Base-by-base conservation (phyloP, 1,139 yeast species). In the Sugiyamaella castrensis region DNA sequence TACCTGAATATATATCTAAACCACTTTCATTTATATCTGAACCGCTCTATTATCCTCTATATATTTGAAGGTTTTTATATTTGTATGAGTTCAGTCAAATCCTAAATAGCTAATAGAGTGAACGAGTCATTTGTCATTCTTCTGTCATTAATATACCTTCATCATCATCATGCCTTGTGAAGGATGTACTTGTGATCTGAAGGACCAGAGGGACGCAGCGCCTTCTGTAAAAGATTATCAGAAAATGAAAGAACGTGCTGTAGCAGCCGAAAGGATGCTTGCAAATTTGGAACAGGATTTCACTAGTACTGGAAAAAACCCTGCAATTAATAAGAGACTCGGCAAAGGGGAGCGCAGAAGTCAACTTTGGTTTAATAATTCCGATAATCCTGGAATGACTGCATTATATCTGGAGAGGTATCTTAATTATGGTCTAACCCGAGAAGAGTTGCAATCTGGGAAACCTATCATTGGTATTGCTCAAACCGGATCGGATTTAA, bases 401-500 rank as follows among this genome's bases (percentile, higher is more conserved):
- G 64, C 63, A 2, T 39, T 60, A 11, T 60, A 60, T 44, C 37
- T 60, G 30, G 63, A 60, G 43, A 46, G 64, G 26, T 60, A 60
- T 43, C 51, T 60, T 36, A 60, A 60, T 43, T 59, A 51, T 44
- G 63, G 63, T 2, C 48, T 60, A 15, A 55, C 64, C 12, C 37
- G 57, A 24, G 59, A 57, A 11, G 63, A 60, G 46, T 48, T 60
- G 11, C 55, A 59, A 33, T 49, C 54, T n/a, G 53, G 54, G 6
- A 60, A 61, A 50, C 65, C 64, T 5, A 60, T 60, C 28, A 60
- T 60, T 37, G 64, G 64, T 2, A 60, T 60, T 45, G 65, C 65
- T 12, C 64, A 60, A 41, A 60, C 63, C 4, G 64, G 64, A 11
- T 53, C 59, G 8, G 64, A 60, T 36, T 40, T 60, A 16, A 43